Conservation (phyloP, 2,329 filamentous ascomycete genomes). For the Aspergillaceae sp. region DNA sequence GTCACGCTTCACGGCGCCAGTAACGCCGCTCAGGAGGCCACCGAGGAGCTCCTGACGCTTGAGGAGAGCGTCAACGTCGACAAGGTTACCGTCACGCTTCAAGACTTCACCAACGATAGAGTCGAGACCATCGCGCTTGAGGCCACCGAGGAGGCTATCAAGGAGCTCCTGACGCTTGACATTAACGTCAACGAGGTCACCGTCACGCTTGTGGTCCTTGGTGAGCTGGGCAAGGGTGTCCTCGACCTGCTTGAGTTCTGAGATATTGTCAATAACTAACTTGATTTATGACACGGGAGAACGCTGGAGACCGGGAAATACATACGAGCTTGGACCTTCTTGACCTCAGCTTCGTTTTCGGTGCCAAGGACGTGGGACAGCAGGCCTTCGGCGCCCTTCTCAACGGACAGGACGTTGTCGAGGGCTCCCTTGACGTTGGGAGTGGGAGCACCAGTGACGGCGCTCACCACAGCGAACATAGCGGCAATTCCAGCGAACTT, state of each 20-base stretch:
- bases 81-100: conserved; percentile 1
- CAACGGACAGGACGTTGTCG: conserved; percentile 7
- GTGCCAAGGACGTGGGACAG: conserved; percentile 3
- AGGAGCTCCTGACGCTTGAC: conserved; percentile 1
- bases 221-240: conserved; percentile 3
- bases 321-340: conserved; percentile 2
- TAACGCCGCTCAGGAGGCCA: background rate
- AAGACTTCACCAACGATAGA: background rate
- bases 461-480: conserved; percentile 23
- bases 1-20: background rate
- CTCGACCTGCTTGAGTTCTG: conserved; percentile 1
- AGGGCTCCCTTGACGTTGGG: conserved; percentile 12
- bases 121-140: background rate
- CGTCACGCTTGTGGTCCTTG: background rate
- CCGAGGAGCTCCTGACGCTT: background rate
- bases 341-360: conserved; percentile 9
- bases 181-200: background rate
- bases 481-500: conserved; percentile 29
- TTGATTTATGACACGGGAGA: background rate
- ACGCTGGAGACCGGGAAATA: background rate
- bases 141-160: conserved; percentile 9
- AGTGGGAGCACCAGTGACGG: conserved; percentile 22
- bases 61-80: background rate
- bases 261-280: background rate
- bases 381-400: conserved; percentile 9